Conservation (phyloP, 2,329 filamentous ascomycete species). For the Leptographium radiaticola region DNA sequence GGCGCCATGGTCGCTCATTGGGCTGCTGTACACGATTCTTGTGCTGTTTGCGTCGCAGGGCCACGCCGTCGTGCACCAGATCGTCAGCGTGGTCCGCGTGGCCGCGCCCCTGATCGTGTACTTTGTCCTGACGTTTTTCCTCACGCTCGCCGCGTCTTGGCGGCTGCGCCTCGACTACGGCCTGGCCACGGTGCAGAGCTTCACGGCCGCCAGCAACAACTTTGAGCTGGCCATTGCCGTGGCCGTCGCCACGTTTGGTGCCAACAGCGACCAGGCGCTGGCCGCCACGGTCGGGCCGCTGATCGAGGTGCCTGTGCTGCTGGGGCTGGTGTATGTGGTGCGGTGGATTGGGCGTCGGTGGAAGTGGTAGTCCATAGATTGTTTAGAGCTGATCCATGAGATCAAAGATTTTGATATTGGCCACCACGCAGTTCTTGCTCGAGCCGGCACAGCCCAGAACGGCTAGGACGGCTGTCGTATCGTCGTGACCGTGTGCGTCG, state of each 20-base stretch:
- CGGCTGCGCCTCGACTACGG: conserved; percentile 64
- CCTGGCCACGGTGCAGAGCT: conserved; percentile 63
- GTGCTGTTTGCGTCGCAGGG: conserved; percentile 79
- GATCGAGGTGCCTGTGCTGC: conserved; percentile 73
- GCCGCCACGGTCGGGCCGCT: conserved; percentile 74
- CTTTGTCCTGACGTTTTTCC: conserved; percentile 61
- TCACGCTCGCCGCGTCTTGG: conserved; percentile 48
- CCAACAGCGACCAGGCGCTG: conserved; percentile 65
- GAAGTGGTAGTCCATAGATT: conserved; percentile 30
- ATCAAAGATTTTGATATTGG: conserved; percentile 10
- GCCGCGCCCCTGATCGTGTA: conserved; percentile 72
- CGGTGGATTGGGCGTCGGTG: conserved; percentile 42
- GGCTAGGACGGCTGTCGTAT: background rate
- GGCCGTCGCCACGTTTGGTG: conserved; percentile 67
- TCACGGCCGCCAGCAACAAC: conserved; percentile 85
- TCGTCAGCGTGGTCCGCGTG: conserved; percentile 70
- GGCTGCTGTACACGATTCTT: conserved; percentile 75
- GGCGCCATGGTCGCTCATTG: conserved; percentile 65
- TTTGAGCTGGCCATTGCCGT: conserved; percentile 89
- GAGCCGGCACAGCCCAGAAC: conserved; percentile 13
- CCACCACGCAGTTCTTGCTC: conserved; percentile 15
- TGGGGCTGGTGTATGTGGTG: conserved; percentile 64
- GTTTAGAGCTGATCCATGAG: background rate
- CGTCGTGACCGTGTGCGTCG: background rate
- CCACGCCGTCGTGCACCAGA: conserved; percentile 62